phyloP scores from a whole-genome alignment of 2,329 filamentous ascomycete genomes.

The Mycosphaerella sp. region DNA sequence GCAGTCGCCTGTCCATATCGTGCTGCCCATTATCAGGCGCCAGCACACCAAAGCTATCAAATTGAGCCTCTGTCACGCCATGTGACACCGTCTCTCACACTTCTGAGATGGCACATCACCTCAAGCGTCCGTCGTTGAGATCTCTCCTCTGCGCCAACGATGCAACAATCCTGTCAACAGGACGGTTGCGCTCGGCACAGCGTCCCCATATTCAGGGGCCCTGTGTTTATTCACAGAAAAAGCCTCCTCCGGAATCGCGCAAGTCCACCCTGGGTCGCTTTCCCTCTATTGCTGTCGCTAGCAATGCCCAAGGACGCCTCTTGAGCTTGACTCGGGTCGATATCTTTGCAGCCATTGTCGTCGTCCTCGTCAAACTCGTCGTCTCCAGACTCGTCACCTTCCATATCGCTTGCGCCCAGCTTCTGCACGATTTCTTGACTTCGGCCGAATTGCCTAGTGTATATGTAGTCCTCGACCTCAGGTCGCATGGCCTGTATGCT shows the following conservation, averaged over 20 bases:
- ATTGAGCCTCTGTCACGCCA: not conserved
- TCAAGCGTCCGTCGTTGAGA: too few species aligned
- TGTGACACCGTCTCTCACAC: too few species aligned
- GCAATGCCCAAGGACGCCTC: not conserved
- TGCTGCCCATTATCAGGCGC: not conserved
- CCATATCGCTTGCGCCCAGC: not conserved
- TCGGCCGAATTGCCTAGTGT: not conserved
- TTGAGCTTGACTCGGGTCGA: not conserved
- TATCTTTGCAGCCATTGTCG: not conserved
- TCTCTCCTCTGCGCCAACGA: slow-evolving; percentile 1
- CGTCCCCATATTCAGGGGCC: too few species aligned
- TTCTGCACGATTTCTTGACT: not conserved
- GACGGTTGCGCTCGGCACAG: not conserved
- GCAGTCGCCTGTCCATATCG: too few species aligned
- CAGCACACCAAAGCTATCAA: not conserved
- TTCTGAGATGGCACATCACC: too few species aligned
- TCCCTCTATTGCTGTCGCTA: not conserved
- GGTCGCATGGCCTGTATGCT: slow-evolving; percentile 1
- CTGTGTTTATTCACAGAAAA: not conserved
- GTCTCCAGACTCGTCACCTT: not conserved
- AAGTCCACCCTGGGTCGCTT: not conserved
- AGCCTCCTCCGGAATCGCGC: not conserved
- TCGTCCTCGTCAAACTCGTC: not conserved
- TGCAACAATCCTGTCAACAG: not conserved
- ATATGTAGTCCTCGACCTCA: slow-evolving; percentile 2